Evolutionary conservation across 164 flowering plant species (phyloP).

Genomic region (Dillenia suffruticosa): DNA sequence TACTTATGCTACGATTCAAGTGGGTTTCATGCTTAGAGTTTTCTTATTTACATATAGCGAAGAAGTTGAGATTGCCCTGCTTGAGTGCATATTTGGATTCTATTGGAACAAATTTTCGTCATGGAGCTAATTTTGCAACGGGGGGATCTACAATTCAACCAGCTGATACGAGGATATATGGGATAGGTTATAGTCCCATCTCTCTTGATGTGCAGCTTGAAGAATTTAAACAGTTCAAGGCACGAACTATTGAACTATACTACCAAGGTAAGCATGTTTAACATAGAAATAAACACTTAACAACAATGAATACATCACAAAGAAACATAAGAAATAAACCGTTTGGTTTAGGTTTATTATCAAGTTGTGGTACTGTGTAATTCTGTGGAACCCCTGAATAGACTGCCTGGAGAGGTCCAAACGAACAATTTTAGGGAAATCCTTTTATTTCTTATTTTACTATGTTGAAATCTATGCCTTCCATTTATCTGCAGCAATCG

Average conservation of each 20-base stretch:
- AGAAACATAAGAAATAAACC: too few species aligned
- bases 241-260: constrained; percentile 28
- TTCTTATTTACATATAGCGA: constrained; percentile 24
- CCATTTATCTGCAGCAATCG: too few species aligned
- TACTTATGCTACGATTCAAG: too few species aligned
- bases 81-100: constrained; percentile 49
- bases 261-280: constrained; percentile 23
- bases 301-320: too few species aligned
- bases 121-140: constrained; percentile 56
- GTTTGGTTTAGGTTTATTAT: too few species aligned
- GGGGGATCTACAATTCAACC: constrained; percentile 48
- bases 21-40: too few species aligned
- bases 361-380: too few species aligned
- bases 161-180: constrained; percentile 29
- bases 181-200: constrained; percentile 38
- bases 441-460: too few species aligned
- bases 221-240: constrained; percentile 44
- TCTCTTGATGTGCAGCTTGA: constrained; percentile 36
- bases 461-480: too few species aligned
- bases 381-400: too few species aligned
- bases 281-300: neutral
- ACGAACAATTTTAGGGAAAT: too few species aligned
- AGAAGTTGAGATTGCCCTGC: constrained; percentile 34
- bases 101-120: constrained; percentile 30
- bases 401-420: too few species aligned